Conservation (phyloP, 2,329 filamentous ascomycete species). For the Talaromyces funiculosus region DNA sequence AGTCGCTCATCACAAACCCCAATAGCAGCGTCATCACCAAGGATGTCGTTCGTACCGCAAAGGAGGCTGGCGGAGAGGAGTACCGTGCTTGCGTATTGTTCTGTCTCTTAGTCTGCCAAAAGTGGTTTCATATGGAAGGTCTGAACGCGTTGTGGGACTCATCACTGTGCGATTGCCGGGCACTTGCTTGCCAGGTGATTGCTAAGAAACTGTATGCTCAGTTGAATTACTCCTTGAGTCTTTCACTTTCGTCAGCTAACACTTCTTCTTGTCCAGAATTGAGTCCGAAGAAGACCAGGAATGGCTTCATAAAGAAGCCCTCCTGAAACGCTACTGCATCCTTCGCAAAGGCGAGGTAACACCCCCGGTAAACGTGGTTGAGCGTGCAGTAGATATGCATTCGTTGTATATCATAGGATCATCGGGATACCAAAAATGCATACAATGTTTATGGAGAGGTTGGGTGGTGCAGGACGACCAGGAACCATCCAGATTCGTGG, state of each 20-base stretch:
- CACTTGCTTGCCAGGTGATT: slow-evolving; percentile 81
- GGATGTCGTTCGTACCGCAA: slow-evolving; percentile 73
- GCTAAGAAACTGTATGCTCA: slow-evolving; percentile 62
- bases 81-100: slow-evolving; percentile 76
- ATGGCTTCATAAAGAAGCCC: slow-evolving; percentile 72
- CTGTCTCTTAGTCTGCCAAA: slow-evolving; percentile 67
- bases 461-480: slow-evolving; percentile 96
- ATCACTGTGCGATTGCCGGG: slow-evolving; percentile 71
- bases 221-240: not conserved
- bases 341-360: slow-evolving; percentile 66
- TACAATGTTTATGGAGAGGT: slow-evolving; percentile 85
- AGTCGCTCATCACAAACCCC: slow-evolving; percentile 65
- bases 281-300: slow-evolving; percentile 73
- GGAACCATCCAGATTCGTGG: slow-evolving; percentile 81
- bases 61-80: slow-evolving; percentile 70
- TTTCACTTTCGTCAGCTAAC: too few relatives aligned
- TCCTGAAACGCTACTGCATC: slow-evolving; percentile 85
- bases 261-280: slow-evolving; percentile 51
- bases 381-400: slow-evolving; percentile 89
- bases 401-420: slow-evolving; percentile 83
- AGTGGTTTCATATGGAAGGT: slow-evolving; percentile 76
- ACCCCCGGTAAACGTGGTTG: slow-evolving; percentile 76
- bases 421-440: slow-evolving; percentile 93
- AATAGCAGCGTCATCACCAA: slow-evolving; percentile 81
- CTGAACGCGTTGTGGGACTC: slow-evolving; percentile 84